Conservation (phyloP, 2,329 filamentous ascomycete genomes). For the Cordyceps javanica region DNA sequence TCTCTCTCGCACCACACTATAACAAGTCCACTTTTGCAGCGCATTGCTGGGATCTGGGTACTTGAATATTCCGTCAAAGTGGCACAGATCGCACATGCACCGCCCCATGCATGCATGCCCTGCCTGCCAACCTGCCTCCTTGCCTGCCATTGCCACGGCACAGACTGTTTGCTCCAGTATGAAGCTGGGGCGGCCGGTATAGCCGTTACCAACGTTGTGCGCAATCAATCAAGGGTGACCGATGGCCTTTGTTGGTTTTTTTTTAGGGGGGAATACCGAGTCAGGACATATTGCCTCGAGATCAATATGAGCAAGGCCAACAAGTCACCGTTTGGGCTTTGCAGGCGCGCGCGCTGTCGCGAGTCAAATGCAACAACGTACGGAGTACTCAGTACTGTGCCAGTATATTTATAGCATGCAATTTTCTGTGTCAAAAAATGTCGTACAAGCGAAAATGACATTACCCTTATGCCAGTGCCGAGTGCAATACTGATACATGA, state of each 20-base stretch:
- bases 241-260: neutral
- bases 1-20: too few relatives aligned
- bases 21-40: neutral
- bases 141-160: too few relatives aligned
- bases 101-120: too few relatives aligned
- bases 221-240: too few relatives aligned
- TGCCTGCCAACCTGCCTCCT: too few relatives aligned
- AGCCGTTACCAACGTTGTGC: neutral
- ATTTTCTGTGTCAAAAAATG: neutral
- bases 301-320: neutral
- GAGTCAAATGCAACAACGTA: neutral
- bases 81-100: constrained; percentile 5
- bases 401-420: neutral
- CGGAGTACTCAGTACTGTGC: too few relatives aligned
- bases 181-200: constrained; percentile 1
- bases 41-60: neutral
- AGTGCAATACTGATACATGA: neutral
- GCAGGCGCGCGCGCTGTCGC: neutral
- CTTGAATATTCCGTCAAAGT: neutral
- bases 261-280: neutral
- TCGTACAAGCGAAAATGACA: neutral
- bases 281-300: neutral
- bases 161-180: neutral
- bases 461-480: neutral
- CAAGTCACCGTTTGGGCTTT: too few relatives aligned